Evolutionary conservation across 371 early-diverging fungal species (phyloP).

Genomic region (Syncephalis fuscata): DNA sequence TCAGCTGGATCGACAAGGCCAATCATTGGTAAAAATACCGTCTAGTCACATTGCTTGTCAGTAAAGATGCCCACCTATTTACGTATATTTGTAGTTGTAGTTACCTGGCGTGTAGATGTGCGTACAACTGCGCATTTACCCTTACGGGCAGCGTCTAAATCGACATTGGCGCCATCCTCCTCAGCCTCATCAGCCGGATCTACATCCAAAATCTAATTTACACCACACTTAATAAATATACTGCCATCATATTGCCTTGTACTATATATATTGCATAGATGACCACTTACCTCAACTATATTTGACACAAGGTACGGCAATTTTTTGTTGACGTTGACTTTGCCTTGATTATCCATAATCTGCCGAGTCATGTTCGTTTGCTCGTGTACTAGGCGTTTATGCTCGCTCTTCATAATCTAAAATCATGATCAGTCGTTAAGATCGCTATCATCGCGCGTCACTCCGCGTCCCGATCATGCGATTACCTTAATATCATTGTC

Average conservation of each 20-base stretch:
- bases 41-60: slow-evolving; percentile 23
- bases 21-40: slow-evolving; percentile 94
- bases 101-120: slow-evolving; percentile 89
- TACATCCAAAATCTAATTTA: slow-evolving; percentile 69
- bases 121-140: slow-evolving; percentile 98
- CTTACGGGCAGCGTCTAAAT: slow-evolving; percentile 79
- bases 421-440: background rate
- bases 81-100: background rate
- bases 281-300: slow-evolving; percentile 80
- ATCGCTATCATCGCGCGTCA: background rate
- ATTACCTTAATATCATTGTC: slow-evolving; percentile 92
- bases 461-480: background rate
- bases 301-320: slow-evolving; percentile 98
- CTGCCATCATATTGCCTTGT: background rate
- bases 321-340: slow-evolving; percentile 98
- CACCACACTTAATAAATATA: background rate
- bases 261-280: too few relatives aligned
- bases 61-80: background rate
- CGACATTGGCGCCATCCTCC: slow-evolving; percentile 89
- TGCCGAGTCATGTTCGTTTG: slow-evolving; percentile 76
- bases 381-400: slow-evolving; percentile 74
- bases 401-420: slow-evolving; percentile 84
- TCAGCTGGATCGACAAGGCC: slow-evolving; percentile 92
- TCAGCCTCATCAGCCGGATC: slow-evolving; percentile 68
- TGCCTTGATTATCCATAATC: slow-evolving; percentile 98